These are phyloP conservation scores for Alternaria consortialis DNA, from an alignment of 2,329 filamentous ascomycete species.

Conservation along the genomic window DNA sequence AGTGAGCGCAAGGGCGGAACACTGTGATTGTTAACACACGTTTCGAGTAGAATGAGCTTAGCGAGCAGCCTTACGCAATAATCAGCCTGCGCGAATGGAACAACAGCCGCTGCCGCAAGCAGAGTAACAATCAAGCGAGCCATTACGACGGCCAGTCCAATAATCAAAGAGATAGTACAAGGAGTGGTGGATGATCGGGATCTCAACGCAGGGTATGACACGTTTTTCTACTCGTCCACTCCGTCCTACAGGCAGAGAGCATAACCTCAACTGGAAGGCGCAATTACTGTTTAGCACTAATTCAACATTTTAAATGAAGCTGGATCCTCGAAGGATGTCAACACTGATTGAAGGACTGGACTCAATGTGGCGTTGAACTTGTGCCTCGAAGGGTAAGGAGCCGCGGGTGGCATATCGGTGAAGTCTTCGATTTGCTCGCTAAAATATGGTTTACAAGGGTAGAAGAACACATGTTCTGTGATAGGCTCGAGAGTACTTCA, in stretches of 20 bases:
- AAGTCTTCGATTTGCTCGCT: not conserved
- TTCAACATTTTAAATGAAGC: not conserved
- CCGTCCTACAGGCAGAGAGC: not conserved
- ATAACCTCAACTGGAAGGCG: not conserved
- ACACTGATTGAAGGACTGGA: not conserved
- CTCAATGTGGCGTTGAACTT: not conserved
- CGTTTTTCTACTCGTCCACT: not conserved
- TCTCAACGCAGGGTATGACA: not conserved
- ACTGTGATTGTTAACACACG: slow-evolving; percentile 10
- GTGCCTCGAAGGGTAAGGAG: not conserved
- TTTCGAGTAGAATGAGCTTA: not conserved
- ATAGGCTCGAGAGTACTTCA: not conserved
- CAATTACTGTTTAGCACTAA: not conserved
- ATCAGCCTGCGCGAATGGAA: slow-evolving; percentile 7
- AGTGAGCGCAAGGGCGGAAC: slow-evolving; percentile 13
- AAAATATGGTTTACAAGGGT: not conserved
- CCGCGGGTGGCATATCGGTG: not conserved
- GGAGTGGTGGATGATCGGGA: not conserved
- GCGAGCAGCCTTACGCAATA: slow-evolving; percentile 12
- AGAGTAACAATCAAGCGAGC: slow-evolving; percentile 12
- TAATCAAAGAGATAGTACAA: not conserved
- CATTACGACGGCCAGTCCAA: not conserved
- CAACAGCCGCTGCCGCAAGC: slow-evolving; percentile 18
- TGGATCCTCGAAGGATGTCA: not conserved
- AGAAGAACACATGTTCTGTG: not conserved